A percentile compares a stretch with the other conserved stretches of the same genome.
phyloP scores from a whole-genome alignment of 169 alveolate species.

The Eimeria falciformis region DNA sequence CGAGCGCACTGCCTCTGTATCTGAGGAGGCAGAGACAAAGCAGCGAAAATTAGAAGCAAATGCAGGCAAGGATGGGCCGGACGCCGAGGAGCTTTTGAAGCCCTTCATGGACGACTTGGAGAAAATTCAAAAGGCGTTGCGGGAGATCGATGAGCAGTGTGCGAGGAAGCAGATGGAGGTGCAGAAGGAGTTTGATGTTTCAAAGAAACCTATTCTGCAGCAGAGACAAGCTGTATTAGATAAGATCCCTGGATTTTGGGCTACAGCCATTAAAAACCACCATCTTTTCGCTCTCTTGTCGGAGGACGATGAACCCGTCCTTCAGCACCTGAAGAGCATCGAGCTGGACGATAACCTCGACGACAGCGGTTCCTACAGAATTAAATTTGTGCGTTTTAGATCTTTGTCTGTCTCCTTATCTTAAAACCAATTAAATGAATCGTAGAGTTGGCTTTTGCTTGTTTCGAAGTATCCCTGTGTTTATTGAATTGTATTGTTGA shows the following conservation, averaged over 20 bases:
- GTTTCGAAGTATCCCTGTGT: not conserved
- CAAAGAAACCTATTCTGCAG: constrained; percentile 90
- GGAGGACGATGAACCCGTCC: constrained; percentile 89
- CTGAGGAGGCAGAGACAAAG: constrained; percentile 6
- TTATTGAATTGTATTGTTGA: not conserved
- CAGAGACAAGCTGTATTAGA: constrained; percentile 88
- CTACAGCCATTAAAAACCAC: constrained; percentile 88
- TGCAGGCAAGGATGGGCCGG: not conserved
- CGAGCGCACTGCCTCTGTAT: not conserved
- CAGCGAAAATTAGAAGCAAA: not conserved
- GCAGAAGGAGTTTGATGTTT: constrained; percentile 91
- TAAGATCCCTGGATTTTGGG: constrained; percentile 93
- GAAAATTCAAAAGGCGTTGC: constrained; percentile 85
- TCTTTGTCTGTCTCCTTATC: not conserved
- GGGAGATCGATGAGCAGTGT: constrained; percentile 90
- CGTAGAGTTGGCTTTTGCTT: not conserved
- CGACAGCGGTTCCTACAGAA: constrained; percentile 91
- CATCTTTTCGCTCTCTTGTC: constrained; percentile 90
- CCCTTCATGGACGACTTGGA: constrained; percentile 68
- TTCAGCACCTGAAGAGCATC: constrained; percentile 85
- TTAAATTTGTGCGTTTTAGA: constrained; percentile 82
- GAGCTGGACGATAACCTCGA: constrained; percentile 92
- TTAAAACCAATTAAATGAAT: too few species aligned
- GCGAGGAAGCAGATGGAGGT: constrained; percentile 91
- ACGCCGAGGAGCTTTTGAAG: constrained; percentile 40